Percentiles rank a stretch among this genome's conserved stretches.
Evolutionary conservation across 345 rosid genomes (phyloP).

Genomic region (Carallia brachiata): DNA sequence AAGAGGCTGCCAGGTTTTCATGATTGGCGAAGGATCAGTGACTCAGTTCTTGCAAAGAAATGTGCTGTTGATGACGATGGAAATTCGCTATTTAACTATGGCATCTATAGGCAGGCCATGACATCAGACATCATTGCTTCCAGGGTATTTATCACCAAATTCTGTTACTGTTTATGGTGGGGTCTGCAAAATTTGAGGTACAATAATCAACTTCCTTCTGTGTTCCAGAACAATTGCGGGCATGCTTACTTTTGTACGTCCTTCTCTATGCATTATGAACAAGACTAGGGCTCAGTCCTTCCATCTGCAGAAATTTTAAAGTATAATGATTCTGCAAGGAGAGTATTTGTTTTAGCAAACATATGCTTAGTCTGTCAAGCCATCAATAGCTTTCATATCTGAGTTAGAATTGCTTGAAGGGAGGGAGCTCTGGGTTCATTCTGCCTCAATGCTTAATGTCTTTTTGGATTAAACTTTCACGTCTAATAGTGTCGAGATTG

Average conservation of each 20-base stretch:
- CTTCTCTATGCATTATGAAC: too few species aligned
- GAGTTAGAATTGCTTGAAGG: too few species aligned
- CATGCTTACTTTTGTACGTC: background rate
- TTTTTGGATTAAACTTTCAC: background rate
- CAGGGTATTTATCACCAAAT: slow-evolving; percentile 49
- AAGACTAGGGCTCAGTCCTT: too few species aligned
- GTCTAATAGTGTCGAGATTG: too few species aligned
- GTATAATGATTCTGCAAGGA: too few species aligned
- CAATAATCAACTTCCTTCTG: background rate
- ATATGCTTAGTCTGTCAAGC: too few species aligned
- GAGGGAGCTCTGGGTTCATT: too few species aligned
- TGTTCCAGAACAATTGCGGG: background rate
- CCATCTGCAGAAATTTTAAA: too few species aligned
- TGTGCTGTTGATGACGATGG: slow-evolving; percentile 39
- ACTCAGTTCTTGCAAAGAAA: slow-evolving; percentile 32
- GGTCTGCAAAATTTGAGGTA: slow-evolving; percentile 91
- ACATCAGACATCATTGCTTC: slow-evolving; percentile 53
- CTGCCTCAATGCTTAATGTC: background rate
- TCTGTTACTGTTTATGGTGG: slow-evolving; percentile 90
- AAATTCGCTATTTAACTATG: slow-evolving; percentile 48
- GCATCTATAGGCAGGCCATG: slow-evolving; percentile 73
- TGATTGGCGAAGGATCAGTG: slow-evolving; percentile 51
- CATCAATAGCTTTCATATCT: too few species aligned
- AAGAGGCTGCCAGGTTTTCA: slow-evolving; percentile 39
- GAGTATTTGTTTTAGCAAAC: too few species aligned